Percentiles rank a stretch among this genome's conserved stretches.
phyloP scores from a whole-genome alignment of 805 yeast genomes.

The Yarrowia sp. region DNA sequence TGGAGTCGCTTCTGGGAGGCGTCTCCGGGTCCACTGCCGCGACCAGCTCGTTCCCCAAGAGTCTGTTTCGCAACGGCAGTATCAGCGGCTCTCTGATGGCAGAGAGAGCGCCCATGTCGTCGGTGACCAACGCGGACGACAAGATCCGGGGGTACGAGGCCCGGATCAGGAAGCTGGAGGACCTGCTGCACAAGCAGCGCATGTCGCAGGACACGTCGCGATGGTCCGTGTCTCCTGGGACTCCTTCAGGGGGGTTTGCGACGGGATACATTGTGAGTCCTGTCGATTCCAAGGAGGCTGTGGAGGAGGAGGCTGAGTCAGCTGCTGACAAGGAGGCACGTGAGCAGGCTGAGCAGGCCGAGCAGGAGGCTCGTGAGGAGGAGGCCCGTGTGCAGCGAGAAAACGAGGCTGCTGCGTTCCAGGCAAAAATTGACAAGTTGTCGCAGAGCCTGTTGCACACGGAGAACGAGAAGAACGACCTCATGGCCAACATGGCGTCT shows the following conservation, averaged over 20 bases:
- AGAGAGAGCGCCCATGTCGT: conserved; percentile 14
- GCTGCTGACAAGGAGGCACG: not conserved
- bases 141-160: conserved; percentile 62
- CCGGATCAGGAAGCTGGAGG: conserved; percentile 74
- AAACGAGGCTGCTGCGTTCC: conserved; percentile 1
- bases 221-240: conserved; percentile 3
- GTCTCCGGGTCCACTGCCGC: not conserved
- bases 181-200: conserved; percentile 69
- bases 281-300: not conserved
- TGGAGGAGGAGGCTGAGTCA: not conserved
- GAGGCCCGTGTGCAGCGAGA: not conserved
- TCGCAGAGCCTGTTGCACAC: conserved; percentile 16
- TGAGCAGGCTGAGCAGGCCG: not conserved
- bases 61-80: conserved; percentile 16
- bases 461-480: conserved; percentile 54
- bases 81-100: conserved; percentile 4
- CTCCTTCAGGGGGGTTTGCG: not conserved
- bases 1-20: not conserved
- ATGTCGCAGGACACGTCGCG: conserved; percentile 13
- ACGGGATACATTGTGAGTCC: not conserved
- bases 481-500: conserved; percentile 64
- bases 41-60: not conserved
- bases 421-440: not conserved
- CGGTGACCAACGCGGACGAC: conserved; percentile 36
- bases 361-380: not conserved